phyloP scores from a whole-genome alignment of 1,139 yeast genomes.

The Taphrina wiesneri region DNA sequence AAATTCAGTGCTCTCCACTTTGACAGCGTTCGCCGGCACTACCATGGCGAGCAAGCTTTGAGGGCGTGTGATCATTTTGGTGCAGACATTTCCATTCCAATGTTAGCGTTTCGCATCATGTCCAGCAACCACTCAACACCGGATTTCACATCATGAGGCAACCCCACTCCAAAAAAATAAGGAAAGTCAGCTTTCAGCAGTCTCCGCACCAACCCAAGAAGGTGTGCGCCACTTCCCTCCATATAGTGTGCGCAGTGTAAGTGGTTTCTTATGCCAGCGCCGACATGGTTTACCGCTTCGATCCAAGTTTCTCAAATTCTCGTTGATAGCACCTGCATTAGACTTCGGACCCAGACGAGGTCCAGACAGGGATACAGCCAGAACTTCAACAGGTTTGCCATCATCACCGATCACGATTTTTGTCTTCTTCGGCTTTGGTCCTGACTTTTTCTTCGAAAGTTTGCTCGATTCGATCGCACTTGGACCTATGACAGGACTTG shows the following conservation, averaged over 20 bases:
- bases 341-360: constrained; percentile 40
- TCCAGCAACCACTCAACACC: too few relatives aligned
- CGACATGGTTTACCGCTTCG: constrained; percentile 53
- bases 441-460: constrained; percentile 6
- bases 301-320: constrained; percentile 46
- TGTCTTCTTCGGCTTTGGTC: constrained; percentile 23
- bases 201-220: not conserved
- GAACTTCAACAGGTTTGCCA: constrained; percentile 13
- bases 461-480: not conserved
- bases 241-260: constrained; percentile 52
- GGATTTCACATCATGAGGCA: too few relatives aligned
- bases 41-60: too few relatives aligned
- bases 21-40: too few relatives aligned
- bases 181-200: not conserved
- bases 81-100: too few relatives aligned
- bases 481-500: constrained; percentile 15
- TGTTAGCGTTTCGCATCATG: too few relatives aligned
- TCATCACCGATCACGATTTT: constrained; percentile 12
- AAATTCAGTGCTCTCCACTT: too few relatives aligned
- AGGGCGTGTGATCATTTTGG: too few relatives aligned
- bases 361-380: constrained; percentile 3
- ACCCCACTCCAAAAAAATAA: too few relatives aligned
- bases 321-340: constrained; percentile 39
- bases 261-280: constrained; percentile 53
- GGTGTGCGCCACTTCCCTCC: constrained; percentile 27